These are phyloP conservation scores for Nakazawaea molendinolei DNA, from an alignment of 805 yeast genomes.

Conservation along the genomic window DNA sequence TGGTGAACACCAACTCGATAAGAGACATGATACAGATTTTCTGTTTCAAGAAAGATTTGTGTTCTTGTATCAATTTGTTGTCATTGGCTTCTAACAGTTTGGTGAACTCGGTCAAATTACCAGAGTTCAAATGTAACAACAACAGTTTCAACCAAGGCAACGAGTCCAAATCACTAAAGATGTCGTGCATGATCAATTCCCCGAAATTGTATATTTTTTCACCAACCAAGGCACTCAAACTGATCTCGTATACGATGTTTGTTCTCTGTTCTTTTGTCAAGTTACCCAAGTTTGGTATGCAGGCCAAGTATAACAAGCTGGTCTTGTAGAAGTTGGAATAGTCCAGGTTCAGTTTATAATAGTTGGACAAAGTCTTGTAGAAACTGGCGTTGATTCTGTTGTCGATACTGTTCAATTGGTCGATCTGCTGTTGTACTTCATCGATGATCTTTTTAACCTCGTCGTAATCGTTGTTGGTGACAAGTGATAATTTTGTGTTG, in stretches of 20 bases:
- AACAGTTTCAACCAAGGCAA: conserved; percentile 69
- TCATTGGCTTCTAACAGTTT: conserved; percentile 12
- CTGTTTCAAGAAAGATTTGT: conserved; percentile 69
- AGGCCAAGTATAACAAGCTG: conserved; percentile 75
- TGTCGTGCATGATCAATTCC: conserved; percentile 86
- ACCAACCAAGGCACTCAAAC: conserved; percentile 84
- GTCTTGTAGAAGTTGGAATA: conserved; percentile 78
- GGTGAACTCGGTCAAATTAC: conserved; percentile 60
- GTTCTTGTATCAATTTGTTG: conserved; percentile 49
- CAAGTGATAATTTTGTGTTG: conserved; percentile 44
- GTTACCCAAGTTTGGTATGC: conserved; percentile 30
- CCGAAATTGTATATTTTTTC: conserved; percentile 94
- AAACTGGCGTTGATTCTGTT: conserved; percentile 72
- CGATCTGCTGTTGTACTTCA: conserved; percentile 49
- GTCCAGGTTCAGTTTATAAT: conserved; percentile 68
- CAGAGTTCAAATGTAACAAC: conserved; percentile 66
- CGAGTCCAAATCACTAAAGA: conserved; percentile 45
- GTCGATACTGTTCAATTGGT: conserved; percentile 47
- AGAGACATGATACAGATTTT: conserved; percentile 90
- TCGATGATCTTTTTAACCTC: conserved; percentile 68
- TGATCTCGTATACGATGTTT: conserved; percentile 59
- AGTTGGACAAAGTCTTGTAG: conserved; percentile 73
- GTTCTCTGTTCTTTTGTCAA: conserved; percentile 21
- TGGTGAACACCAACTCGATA: conserved; percentile 75
- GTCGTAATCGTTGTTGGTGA: conserved; percentile 27